These are phyloP conservation scores for Phaeotremella skinneri DNA, from an alignment of 768 basidiomycete species.

Conservation along the genomic window DNA sequence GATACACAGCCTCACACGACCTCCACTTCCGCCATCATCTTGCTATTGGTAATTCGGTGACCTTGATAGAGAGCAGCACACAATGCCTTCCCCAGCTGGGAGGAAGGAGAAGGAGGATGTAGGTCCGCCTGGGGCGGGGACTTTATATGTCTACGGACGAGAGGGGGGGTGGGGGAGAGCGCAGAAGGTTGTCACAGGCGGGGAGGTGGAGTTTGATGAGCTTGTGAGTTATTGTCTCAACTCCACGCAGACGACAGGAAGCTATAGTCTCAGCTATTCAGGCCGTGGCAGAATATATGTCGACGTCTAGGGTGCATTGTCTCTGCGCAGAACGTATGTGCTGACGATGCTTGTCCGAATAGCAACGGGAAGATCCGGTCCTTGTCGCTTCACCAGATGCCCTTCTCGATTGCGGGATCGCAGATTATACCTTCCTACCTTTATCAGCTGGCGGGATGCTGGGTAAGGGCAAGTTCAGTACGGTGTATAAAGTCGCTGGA, in stretches of 20 bases:
- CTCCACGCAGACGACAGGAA: not conserved
- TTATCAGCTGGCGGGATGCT: slow-evolving; percentile 32
- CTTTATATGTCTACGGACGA: slow-evolving; percentile 31
- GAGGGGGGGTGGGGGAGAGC: not conserved
- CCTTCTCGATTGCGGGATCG: slow-evolving; percentile 49
- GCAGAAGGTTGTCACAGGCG: not conserved
- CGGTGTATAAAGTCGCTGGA: slow-evolving; percentile 51
- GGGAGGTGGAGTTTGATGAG: not conserved
- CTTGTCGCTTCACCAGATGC: slow-evolving; percentile 45
- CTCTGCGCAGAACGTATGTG: not conserved
- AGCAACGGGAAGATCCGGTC: slow-evolving; percentile 16
- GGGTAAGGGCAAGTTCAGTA: slow-evolving; percentile 54
- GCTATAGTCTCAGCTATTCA: not conserved
- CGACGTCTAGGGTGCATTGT: not conserved
- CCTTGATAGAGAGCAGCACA: not conserved
- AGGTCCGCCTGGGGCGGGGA: slow-evolving; percentile 34
- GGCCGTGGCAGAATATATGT: not conserved
- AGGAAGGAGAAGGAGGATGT: slow-evolving; percentile 18
- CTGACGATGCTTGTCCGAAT: not conserved
- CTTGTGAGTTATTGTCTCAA: not conserved
- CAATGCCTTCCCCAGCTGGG: not conserved
- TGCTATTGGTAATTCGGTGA: not conserved
- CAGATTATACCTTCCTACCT: slow-evolving; percentile 50
- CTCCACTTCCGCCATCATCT: not conserved
- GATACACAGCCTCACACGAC: not conserved